Evolutionary conservation across 441 rosid genomes (phyloP).

Genomic region (Corymbia citriodora): DNA sequence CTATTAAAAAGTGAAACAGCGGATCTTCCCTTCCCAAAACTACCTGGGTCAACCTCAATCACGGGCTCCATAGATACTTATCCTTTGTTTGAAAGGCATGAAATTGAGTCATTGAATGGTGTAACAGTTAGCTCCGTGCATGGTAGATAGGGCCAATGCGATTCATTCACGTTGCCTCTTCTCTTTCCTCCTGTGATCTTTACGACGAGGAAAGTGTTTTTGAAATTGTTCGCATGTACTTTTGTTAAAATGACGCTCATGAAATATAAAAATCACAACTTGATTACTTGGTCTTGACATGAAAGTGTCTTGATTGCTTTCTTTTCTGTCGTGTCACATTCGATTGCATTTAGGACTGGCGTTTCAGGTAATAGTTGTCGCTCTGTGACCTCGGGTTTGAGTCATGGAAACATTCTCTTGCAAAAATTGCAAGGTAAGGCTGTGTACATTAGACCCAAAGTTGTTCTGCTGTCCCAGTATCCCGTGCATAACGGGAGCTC

Average conservation of each 20-base stretch:
- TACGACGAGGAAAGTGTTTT: neutral
- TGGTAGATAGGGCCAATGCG: slow-evolving; percentile 20
- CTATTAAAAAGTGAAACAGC: slow-evolving; percentile 24
- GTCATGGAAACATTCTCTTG: neutral
- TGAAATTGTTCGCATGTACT: neutral
- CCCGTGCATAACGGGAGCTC: too few relatives aligned
- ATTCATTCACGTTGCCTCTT: neutral
- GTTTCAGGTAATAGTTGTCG: neutral
- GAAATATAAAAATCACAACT: neutral
- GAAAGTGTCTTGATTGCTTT: neutral
- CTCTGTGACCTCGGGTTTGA: neutral
- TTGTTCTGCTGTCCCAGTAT: too few relatives aligned
- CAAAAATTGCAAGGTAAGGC: too few relatives aligned
- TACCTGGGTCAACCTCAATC: slow-evolving; percentile 19
- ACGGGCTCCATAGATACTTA: slow-evolving; percentile 7
- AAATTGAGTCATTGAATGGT: slow-evolving; percentile 17
- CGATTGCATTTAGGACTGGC: neutral
- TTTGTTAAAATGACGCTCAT: neutral
- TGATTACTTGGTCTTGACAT: neutral
- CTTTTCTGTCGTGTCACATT: neutral
- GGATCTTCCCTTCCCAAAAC: slow-evolving; percentile 19
- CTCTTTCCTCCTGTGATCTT: neutral
- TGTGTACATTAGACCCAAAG: too few relatives aligned
- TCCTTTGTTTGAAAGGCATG: slow-evolving; percentile 1
- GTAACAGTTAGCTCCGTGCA: slow-evolving; percentile 13